Evolutionary conservation across 805 yeast species (phyloP), one percentile per base, ranked within the genome.

Genomic region (Pichia membranifaciens): DNA sequence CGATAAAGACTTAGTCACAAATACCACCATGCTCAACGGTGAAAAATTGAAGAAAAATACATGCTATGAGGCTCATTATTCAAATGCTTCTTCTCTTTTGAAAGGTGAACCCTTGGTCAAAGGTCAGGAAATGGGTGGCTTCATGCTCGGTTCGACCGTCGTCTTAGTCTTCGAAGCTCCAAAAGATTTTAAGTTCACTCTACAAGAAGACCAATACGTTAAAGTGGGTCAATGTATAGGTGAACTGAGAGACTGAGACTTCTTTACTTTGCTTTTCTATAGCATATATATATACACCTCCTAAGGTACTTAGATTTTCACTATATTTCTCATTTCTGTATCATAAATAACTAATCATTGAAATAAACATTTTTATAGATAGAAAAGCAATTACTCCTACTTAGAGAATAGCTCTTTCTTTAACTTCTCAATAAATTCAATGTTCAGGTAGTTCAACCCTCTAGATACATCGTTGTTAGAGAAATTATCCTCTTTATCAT

Each of bases 91-190:
- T 47, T 71, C 77, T 43, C 54, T 82, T 5, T 70, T 90, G 37
- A 86, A 90, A 8, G 99, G 99, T 8, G 79, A 78, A 59, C 99
- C 99, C 2, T 74, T 93, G 43, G 71, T 78, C 18, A 88, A 87
- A 67, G 99, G 99, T 36, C 86, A 87, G 59, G 96, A 93, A 66
- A 85, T 93, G 76, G 99, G 99, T 37, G 99, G 99, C 0, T 93
- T 93, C 69, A 86, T 86, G 71, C 73, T 93, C 45, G 99, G 99
- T 0, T 84, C 95, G 25, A 93, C 99, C 0, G 93, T 93, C n/a
- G 99, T 93, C 16, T 72, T 93, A 53, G 95, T 91, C 20, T 93
- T 93, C 67, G 99, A 93, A 68, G 99, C 97, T 1, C 99, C 99
- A 22, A 76, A 74, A 48, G 70, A 74, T 51, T 93, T 91, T 65